Evolutionary conservation across 768 basidiomycete genomes (phyloP), one percentile per base, ranked within the genome.

Genomic region (Trichaptum fuscoviolaceum): DNA sequence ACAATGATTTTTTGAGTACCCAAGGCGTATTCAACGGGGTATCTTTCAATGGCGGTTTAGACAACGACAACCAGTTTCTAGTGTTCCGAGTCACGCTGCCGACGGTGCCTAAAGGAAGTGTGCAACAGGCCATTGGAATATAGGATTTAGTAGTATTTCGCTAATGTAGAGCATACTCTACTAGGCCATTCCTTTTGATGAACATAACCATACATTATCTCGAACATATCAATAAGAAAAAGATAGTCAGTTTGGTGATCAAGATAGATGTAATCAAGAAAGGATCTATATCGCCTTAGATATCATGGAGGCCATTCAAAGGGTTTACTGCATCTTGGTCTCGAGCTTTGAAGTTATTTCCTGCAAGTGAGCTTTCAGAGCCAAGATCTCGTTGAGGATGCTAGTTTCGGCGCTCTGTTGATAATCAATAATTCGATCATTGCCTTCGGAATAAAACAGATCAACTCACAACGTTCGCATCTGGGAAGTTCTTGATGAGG

Each of bases 401-500:
- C 30, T 61, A 8, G 84, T 81, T 2, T 83, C 81, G 75, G 93
- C 92, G 68, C 83, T 85, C 65, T 91, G 92, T 91, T 93, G 66
- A 15, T 67, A 36, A 58, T 42, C 34, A 34, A 35, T 57, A 34
- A 35, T 57, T 66, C 67, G 58, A 69, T 57, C 27, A 24, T n/a
- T 67, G 63, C 34, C 20, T 15, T 26, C 36, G 63, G 63, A 59
- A 25, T 35, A 65, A 35, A 63, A 64, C 58, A n/a, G 62, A 57
- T n/a, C 57, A 62, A 75, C 87, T 68, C 69, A 92, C 92, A 78
- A 87, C 83, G 42, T 81, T 76, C 42, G 86, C 88, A 73, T 93
- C 85, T 6, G 93, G 93, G 76, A 95, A 89, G 63, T 76, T 81
- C 75, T 86, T 85, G 67, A 91, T 78, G 59, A 95, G 75, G 60